phyloP scores from a whole-genome alignment of 2,329 filamentous ascomycete genomes.

The Paramyrothecium roridum region DNA sequence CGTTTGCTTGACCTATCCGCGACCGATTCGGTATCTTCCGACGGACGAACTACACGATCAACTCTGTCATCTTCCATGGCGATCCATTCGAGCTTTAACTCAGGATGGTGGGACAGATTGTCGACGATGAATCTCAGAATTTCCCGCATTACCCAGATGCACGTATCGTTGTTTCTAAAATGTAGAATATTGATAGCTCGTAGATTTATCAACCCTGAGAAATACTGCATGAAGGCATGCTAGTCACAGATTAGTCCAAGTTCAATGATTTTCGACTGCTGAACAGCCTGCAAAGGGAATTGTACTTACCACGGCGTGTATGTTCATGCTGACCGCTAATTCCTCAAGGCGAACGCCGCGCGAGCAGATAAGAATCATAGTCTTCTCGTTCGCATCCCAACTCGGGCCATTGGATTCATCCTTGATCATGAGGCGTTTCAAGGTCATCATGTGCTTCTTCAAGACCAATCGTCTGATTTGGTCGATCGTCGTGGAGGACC shows the following conservation, averaged over 20 bases:
- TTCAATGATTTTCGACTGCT: background rate
- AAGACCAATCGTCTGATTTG: slow-evolving; percentile 56
- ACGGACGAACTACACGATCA: slow-evolving; percentile 44
- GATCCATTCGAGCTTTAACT: slow-evolving; percentile 56
- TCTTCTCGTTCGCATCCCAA: slow-evolving; percentile 58
- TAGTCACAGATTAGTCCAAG: slow-evolving; percentile 19
- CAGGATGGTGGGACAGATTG: slow-evolving; percentile 51
- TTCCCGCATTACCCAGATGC: slow-evolving; percentile 54
- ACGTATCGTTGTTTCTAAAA: slow-evolving; percentile 54
- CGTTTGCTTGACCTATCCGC: slow-evolving; percentile 2
- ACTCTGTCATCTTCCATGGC: slow-evolving; percentile 50
- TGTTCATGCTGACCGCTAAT: slow-evolving; percentile 52
- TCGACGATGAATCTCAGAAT: slow-evolving; percentile 58
- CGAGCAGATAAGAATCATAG: slow-evolving; percentile 50
- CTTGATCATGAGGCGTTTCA: slow-evolving; percentile 58
- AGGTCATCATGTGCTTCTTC: slow-evolving; percentile 51
- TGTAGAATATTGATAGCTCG: slow-evolving; percentile 53
- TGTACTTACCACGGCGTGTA: slow-evolving; percentile 49
- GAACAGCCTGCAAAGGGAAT: background rate
- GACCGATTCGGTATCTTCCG: slow-evolving; percentile 22
- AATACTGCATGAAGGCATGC: slow-evolving; percentile 56
- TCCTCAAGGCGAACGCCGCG: slow-evolving; percentile 50
- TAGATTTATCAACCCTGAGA: slow-evolving; percentile 44
- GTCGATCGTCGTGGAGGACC: slow-evolving; percentile 48
- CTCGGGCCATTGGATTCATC: slow-evolving; percentile 44